These are phyloP conservation scores for Rhizopus arrhizus DNA, from an alignment of 371 early-diverging fungal species.

Conservation along the genomic window DNA sequence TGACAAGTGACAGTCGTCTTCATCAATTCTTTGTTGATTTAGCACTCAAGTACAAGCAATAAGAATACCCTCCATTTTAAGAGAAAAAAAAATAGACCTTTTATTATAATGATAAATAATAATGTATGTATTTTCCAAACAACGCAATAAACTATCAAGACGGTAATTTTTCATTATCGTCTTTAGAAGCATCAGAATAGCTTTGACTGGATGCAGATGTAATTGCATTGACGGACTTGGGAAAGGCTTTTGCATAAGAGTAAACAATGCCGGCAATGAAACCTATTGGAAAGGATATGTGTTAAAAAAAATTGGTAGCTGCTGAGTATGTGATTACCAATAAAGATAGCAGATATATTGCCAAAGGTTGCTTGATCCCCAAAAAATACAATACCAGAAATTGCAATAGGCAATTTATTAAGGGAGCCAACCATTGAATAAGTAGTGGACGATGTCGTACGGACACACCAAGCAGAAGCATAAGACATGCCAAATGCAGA, in stretches of 20 bases:
- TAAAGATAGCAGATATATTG: conserved; percentile 78
- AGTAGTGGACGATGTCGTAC: conserved; percentile 94
- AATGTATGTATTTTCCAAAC: background rate
- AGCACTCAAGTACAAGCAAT: conserved; percentile 31
- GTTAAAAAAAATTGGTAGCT: background rate
- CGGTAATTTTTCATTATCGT: conserved; percentile 22
- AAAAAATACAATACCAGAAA: conserved; percentile 94
- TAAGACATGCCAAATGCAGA: conserved; percentile 92
- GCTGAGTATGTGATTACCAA: conserved; percentile 42
- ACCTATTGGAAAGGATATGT: conserved; percentile 41
- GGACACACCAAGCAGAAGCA: conserved; percentile 93
- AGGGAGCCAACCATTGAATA: conserved; percentile 99
- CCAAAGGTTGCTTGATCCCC: conserved; percentile 82
- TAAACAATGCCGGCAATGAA: conserved; percentile 84
- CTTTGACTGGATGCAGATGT: conserved; percentile 39
- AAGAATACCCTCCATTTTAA: conserved; percentile 1
- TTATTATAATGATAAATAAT: background rate
- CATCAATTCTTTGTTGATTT: conserved; percentile 81
- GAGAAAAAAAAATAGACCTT: background rate
- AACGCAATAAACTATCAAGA: conserved; percentile 2
- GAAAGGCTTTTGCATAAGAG: conserved; percentile 68
- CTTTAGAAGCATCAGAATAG: conserved; percentile 33
- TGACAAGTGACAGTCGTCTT: conserved; percentile 82
- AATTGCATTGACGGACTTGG: conserved; percentile 19
- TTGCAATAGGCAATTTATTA: conserved; percentile 97